Percentiles rank a stretch among this genome's conserved stretches.
Evolutionary conservation across 2,329 filamentous ascomycete genomes (phyloP).

Genomic region (Sporothrix pallida): DNA sequence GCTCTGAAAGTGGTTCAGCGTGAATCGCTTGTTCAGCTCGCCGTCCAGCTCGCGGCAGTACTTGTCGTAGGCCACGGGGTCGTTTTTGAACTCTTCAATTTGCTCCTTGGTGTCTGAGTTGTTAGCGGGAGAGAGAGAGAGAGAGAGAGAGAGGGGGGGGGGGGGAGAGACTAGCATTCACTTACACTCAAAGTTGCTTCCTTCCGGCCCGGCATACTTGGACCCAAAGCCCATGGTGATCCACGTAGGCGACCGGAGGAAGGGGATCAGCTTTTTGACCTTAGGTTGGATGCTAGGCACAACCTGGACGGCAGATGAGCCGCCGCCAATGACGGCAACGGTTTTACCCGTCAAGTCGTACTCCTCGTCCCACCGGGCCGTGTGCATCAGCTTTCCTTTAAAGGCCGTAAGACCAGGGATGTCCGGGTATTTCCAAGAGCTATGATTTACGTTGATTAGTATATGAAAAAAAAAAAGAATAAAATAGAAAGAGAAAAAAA

Average conservation of each 20-base stretch:
- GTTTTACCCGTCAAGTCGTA: conserved; percentile 39
- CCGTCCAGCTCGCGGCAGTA: not conserved
- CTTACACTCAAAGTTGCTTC: not conserved
- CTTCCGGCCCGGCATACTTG: not conserved
- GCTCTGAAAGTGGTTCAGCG: not conserved
- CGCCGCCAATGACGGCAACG: conserved; percentile 44
- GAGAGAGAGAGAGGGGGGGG: no score
- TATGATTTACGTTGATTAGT: conserved; percentile 4
- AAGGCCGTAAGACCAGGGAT: conserved; percentile 46
- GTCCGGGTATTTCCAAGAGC: conserved; percentile 40
- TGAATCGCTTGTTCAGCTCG: not conserved
- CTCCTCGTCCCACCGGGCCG: conserved; percentile 40
- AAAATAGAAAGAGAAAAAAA: no score
- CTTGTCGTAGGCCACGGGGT: not conserved
- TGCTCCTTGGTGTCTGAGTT: not conserved
- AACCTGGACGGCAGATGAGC: conserved; percentile 44
- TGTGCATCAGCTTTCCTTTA: conserved; percentile 42
- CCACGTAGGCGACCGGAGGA: not conserved
- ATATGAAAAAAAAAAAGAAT: conserved; percentile 37
- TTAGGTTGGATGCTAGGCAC: conserved; percentile 38
- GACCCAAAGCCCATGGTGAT: not conserved
- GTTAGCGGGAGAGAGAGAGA: no score
- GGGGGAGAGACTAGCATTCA: no score
- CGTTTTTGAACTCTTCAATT: not conserved
- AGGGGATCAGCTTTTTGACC: not conserved